These are phyloP conservation scores for Zymoseptoria passerinii DNA, from an alignment of 2,329 filamentous ascomycete species.

Conservation along the genomic window DNA sequence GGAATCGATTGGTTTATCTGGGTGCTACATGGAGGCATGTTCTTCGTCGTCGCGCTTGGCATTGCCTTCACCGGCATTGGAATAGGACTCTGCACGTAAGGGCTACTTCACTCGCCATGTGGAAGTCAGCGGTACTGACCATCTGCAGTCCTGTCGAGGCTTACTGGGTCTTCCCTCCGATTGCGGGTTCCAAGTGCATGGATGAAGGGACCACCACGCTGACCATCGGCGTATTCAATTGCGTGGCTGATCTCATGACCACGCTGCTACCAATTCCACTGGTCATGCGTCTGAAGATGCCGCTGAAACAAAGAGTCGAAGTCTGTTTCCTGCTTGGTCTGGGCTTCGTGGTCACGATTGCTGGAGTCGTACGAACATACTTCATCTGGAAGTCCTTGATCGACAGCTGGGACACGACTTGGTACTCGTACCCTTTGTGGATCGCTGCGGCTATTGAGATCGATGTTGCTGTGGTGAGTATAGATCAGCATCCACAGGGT, in stretches of 20 bases:
- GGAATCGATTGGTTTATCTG: conserved; percentile 33
- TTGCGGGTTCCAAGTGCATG: conserved; percentile 29
- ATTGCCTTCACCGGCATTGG: conserved; percentile 32
- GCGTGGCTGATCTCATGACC: conserved; percentile 35
- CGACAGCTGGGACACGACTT: conserved; percentile 34
- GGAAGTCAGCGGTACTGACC: conserved; percentile 6
- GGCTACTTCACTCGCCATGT: neutral
- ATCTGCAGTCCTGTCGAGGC: conserved; percentile 29
- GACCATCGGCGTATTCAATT: conserved; percentile 36
- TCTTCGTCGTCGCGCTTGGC: conserved; percentile 31
- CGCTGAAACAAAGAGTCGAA: conserved; percentile 33
- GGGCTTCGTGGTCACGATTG: conserved; percentile 36
- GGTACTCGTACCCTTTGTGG: conserved; percentile 40
- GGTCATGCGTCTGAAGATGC: conserved; percentile 37
- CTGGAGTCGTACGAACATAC: conserved; percentile 36
- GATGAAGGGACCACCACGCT: conserved; percentile 36
- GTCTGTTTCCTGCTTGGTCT: conserved; percentile 34
- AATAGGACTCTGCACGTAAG: conserved; percentile 35
- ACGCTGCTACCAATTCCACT: conserved; percentile 39
- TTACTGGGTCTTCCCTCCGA: conserved; percentile 35
- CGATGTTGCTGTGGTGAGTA: conserved; percentile 38
- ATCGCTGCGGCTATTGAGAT: conserved; percentile 41
- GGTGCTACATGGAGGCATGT: conserved; percentile 33
- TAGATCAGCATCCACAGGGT: neutral
- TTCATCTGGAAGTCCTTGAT: conserved; percentile 36